These are phyloP conservation scores for Monosporascus ibericus DNA, from an alignment of 2,329 filamentous ascomycete genomes.

Conservation along the genomic window DNA sequence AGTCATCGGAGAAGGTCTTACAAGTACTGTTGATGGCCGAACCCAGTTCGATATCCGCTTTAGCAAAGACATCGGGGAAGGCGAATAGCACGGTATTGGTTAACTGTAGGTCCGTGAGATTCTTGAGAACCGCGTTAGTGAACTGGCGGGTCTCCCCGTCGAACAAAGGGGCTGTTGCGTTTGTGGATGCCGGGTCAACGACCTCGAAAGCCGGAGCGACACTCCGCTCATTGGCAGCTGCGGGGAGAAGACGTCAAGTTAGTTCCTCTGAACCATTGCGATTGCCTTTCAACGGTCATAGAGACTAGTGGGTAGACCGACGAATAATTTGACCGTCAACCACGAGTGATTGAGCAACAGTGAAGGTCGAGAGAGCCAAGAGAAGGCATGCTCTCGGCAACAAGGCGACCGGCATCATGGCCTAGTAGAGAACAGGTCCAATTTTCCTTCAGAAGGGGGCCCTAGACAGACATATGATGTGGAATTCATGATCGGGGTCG, in stretches of 20 bases:
- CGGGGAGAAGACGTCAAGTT: conserved; percentile 7
- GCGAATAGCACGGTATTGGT: conserved; percentile 18
- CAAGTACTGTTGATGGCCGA: conserved; percentile 12
- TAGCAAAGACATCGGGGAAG: conserved; percentile 11
- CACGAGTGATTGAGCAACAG: conserved; percentile 18
- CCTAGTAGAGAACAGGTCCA: not conserved
- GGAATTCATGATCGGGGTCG: no score
- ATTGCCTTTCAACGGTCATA: not conserved
- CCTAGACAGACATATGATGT: not conserved
- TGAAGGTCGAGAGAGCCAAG: conserved; percentile 8
- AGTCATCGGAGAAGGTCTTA: conserved; percentile 21
- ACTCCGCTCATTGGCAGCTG: conserved; percentile 19
- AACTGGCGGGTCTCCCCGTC: conserved; percentile 20
- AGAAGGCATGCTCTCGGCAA: conserved; percentile 9
- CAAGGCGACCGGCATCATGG: conserved; percentile 13
- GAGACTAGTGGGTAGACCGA: conserved; percentile 15
- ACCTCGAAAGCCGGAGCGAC: conserved; percentile 19
- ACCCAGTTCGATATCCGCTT: not conserved
- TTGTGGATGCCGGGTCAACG: conserved; percentile 17
- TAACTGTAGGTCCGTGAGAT: conserved; percentile 18
- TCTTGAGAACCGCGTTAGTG: conserved; percentile 19
- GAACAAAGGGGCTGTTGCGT: conserved; percentile 21
- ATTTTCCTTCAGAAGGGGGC: not conserved
- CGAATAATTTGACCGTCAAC: conserved; percentile 19
- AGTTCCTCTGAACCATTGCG: conserved; percentile 5